Evolutionary conservation across 2,329 filamentous ascomycete genomes (phyloP), one percentile per base, ranked within the genome.

Genomic region (Dactylellina cionopaga): DNA sequence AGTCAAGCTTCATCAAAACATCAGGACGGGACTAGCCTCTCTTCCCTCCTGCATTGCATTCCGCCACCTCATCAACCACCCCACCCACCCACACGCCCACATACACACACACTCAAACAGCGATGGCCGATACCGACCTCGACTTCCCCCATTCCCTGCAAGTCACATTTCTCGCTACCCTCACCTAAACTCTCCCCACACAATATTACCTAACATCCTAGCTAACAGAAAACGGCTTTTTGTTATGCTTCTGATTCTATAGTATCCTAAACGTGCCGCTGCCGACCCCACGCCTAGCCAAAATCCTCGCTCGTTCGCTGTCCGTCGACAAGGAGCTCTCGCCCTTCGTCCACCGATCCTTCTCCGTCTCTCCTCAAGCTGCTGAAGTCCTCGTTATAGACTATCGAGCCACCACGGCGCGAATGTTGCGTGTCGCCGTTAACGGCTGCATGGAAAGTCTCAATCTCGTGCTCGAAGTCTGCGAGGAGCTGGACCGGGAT

Each of bases 391-490:
- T 71, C 15, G 51, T 98, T 51, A 90, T 91, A 9, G 85, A 89
- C 70, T 98, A 98, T 82, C 86, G 85, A 62, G 95, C 94, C 1
- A 92, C 92, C 0, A 98, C 94, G 19, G 96, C 97, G 80, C 89
- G 94, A 76, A 97, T 98, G 94, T 85, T 98, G 63, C 89, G 94
- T 54, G 94, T 98, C 1, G 91, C 94, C 2, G 92, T 96, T 68
- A 98, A 98, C 81, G 92, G 92, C 7, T 97, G 97, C 81, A 92
- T 98, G 85, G 94, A 98, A 77, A 95, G 90, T 76, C 80, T 97
- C 65, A 87, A 88, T 59, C 87, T 97, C 4, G 90, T 96, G 0
- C 80, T 97, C 39, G 90, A 92, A 62, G 90, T 96, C 22, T 96
- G 97, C 91, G 88, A 91, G 80, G 90, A 96, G 79, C 82, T 71